These are phyloP conservation scores for Croton laevigatus DNA, from an alignment of 441 rosid species.

Conservation along the genomic window DNA sequence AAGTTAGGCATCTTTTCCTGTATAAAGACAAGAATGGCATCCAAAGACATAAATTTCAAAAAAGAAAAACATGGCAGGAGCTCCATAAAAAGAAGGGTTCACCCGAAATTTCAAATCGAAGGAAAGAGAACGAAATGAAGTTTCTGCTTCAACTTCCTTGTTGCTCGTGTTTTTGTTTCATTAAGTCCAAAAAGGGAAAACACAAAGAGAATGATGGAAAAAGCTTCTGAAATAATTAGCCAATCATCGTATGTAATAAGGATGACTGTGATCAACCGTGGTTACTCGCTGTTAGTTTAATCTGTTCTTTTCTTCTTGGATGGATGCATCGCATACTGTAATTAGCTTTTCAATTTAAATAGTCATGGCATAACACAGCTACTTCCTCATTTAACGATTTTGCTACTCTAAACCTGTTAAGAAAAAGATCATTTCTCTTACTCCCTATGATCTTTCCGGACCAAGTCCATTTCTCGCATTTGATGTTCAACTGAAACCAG, in stretches of 20 bases:
- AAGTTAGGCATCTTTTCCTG: slow-evolving; percentile 41
- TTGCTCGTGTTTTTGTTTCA: slow-evolving; percentile 67
- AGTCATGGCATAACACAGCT: slow-evolving; percentile 6
- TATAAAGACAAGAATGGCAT: slow-evolving; percentile 31
- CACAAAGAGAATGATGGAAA: slow-evolving; percentile 34
- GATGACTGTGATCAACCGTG: neutral
- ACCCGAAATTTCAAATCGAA: slow-evolving; percentile 18
- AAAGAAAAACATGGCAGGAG: slow-evolving; percentile 15
- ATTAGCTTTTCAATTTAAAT: slow-evolving; percentile 23
- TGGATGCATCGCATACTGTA: slow-evolving; percentile 18
- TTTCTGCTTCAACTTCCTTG: slow-evolving; percentile 46
- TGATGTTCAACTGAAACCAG: slow-evolving; percentile 75
- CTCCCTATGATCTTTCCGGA: slow-evolving; percentile 42
- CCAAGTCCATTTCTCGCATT: slow-evolving; percentile 70
- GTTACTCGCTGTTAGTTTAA: slow-evolving; percentile 3
- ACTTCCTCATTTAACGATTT: slow-evolving; percentile 16
- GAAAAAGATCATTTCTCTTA: slow-evolving; percentile 20
- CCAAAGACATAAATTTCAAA: slow-evolving; percentile 17
- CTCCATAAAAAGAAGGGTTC: slow-evolving; percentile 24
- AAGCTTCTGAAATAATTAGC: slow-evolving; percentile 18
- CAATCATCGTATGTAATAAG: neutral
- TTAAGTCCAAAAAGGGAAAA: slow-evolving; percentile 45
- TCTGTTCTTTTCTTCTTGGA: slow-evolving; percentile 14
- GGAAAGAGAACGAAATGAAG: slow-evolving; percentile 37
- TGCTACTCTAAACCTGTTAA: slow-evolving; percentile 8